phyloP scores from a whole-genome alignment of 495 filamentous ascomycete genomes.

The Delitschia confertaspora region DNA sequence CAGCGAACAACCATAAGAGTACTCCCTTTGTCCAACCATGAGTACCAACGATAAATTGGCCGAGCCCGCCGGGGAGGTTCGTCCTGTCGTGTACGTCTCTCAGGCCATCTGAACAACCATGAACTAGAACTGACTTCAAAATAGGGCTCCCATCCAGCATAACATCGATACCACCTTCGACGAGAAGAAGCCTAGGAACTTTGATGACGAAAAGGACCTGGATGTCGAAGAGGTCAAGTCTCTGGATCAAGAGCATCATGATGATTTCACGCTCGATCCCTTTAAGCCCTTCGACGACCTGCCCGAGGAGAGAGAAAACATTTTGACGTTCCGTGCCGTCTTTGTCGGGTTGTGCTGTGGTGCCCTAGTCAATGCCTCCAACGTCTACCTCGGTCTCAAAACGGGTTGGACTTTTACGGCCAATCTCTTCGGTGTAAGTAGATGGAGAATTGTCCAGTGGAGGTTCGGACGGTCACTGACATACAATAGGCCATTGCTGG shows the following conservation, averaged over 20 bases:
- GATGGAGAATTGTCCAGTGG: too few species aligned
- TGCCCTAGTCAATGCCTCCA: slow-evolving; percentile 54
- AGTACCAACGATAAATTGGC: too few species aligned
- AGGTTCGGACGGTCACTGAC: too few species aligned
- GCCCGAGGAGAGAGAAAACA: slow-evolving; percentile 33
- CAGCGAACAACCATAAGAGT: too few species aligned
- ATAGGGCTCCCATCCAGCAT: too few species aligned
- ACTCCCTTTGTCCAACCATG: too few species aligned
- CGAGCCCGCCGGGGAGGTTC: too few species aligned
- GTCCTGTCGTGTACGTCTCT: too few species aligned
- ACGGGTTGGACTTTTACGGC: slow-evolving; percentile 57
- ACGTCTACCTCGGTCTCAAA: slow-evolving; percentile 59
- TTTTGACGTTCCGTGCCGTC: slow-evolving; percentile 51
- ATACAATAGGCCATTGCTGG: slow-evolving; percentile 47
- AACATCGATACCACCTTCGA: too few species aligned
- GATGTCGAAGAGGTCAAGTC: slow-evolving; percentile 13
- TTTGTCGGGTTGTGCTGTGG: slow-evolving; percentile 50
- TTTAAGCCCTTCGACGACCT: slow-evolving; percentile 33
- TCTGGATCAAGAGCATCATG: slow-evolving; percentile 12
- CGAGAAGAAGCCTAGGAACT: background rate
- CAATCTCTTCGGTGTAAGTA: slow-evolving; percentile 34
- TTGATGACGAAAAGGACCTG: slow-evolving; percentile 14
- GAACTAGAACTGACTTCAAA: too few species aligned
- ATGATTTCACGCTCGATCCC: slow-evolving; percentile 26
- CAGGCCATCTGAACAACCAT: too few species aligned